These are phyloP conservation scores for Lachnellula willkommii DNA, from an alignment of 2,329 filamentous ascomycete genomes.

Conservation along the genomic window DNA sequence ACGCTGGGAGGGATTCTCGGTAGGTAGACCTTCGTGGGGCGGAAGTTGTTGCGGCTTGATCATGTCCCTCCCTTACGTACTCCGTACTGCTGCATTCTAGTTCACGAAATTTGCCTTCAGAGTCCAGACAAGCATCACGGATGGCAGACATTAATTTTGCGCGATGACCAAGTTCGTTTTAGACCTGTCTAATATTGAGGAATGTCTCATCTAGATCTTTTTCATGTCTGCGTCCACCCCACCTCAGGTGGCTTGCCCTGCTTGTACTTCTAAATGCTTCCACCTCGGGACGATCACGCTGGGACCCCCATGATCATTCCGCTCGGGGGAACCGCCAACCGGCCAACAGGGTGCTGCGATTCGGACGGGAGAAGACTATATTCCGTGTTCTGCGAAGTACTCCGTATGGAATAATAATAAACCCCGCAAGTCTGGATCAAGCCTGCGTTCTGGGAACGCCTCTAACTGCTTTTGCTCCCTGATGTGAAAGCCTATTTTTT, in stretches of 20 bases:
- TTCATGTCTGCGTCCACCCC: not conserved
- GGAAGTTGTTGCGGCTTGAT: not conserved
- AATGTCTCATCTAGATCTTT: not conserved
- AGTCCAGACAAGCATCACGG: not conserved
- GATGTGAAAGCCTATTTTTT: not conserved
- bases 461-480: not conserved
- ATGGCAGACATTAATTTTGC: too few species aligned
- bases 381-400: not conserved
- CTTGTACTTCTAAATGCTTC: not conserved
- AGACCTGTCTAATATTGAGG: not conserved
- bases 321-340: not conserved
- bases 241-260: not conserved
- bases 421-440: not conserved
- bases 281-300: not conserved
- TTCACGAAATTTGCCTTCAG: not conserved
- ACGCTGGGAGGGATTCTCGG: not conserved
- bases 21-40: not conserved
- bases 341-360: not conserved
- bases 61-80: too few species aligned
- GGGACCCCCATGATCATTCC: not conserved
- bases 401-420: not conserved
- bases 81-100: not conserved
- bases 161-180: not conserved
- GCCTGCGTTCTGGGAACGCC: not conserved
- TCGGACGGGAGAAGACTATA: not conserved